Evolutionary conservation across 345 rosid genomes (phyloP).

Genomic region (Ricinus communis): DNA sequence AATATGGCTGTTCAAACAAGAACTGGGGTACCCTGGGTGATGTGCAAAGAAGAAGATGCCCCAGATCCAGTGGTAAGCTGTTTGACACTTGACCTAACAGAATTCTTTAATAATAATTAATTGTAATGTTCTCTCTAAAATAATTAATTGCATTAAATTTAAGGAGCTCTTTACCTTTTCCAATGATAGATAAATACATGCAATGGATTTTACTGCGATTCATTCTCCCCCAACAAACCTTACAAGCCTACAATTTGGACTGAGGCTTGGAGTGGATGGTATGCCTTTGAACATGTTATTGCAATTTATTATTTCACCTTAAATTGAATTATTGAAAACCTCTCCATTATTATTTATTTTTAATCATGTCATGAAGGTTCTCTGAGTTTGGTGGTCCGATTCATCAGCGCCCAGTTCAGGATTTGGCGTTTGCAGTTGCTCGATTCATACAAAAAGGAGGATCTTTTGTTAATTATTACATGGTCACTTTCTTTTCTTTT

Average conservation of each 20-base stretch:
- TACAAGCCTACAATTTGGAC: conserved; percentile 98
- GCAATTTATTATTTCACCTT: conserved; percentile 6
- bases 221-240: conserved; percentile 92
- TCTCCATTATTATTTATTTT: not conserved
- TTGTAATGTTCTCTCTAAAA: not conserved
- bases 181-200: conserved; percentile 84
- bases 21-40: conserved; percentile 98
- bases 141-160: not conserved
- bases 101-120: not conserved
- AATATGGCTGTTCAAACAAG: conserved; percentile 83
- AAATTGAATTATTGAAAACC: not conserved
- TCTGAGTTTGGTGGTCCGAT: conserved; percentile 91
- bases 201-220: conserved; percentile 97
- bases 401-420: conserved; percentile 94
- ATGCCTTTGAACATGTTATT: conserved; percentile 10
- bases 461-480: conserved; percentile 91
- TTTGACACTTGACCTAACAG: not conserved
- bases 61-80: conserved; percentile 93
- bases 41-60: conserved; percentile 99
- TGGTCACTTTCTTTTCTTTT: conserved; percentile 47
- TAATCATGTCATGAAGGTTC: conserved; percentile 53
- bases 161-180: not conserved
- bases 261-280: conserved; percentile 99
- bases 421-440: conserved; percentile 95
- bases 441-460: conserved; percentile 97